phyloP scores from a whole-genome alignment of 305 asterid genomes.

The Striga hermonthica region DNA sequence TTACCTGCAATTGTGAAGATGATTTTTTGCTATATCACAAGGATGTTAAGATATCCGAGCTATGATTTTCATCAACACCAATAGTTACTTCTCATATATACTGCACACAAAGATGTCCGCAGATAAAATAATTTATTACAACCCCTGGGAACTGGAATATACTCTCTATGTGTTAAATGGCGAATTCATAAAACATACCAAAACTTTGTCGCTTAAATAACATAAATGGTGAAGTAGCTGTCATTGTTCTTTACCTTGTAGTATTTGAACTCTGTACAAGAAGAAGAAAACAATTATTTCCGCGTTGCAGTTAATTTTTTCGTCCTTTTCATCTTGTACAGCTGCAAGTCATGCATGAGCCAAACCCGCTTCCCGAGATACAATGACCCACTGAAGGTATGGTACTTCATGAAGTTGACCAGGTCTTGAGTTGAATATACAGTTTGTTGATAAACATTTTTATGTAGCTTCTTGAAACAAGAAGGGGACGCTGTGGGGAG shows the following conservation, averaged over 20 bases:
- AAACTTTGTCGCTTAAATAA: constrained; percentile 6
- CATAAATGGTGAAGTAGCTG: constrained; percentile 1
- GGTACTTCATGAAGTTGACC: constrained; percentile 25
- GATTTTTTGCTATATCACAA: constrained; percentile 10
- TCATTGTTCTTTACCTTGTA: constrained; percentile 10
- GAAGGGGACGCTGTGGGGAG: constrained; percentile 96
- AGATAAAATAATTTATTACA: too few species aligned
- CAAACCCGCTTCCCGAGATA: constrained; percentile 96
- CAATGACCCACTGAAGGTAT: constrained; percentile 88
- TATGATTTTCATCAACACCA: too few species aligned
- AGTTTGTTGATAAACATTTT: constrained; percentile 30
- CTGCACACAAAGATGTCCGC: too few species aligned
- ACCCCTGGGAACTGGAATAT: too few species aligned
- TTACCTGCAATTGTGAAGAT: constrained; percentile 11
- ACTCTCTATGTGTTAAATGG: too few species aligned
- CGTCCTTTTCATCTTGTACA: constrained; percentile 36
- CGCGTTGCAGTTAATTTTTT: constrained; percentile 21
- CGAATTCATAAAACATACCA: too few species aligned
- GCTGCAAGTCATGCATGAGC: constrained; percentile 73
- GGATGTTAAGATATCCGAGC: neutral
- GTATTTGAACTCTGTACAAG: constrained; percentile 11
- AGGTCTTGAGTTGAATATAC: constrained; percentile 27
- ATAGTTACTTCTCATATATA: too few species aligned
- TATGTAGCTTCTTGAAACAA: constrained; percentile 86
- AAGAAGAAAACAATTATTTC: constrained; percentile 16